Evolutionary conservation across 2,329 filamentous ascomycete genomes (phyloP).

Genomic region (Arthrobotrys sphaeroides): DNA sequence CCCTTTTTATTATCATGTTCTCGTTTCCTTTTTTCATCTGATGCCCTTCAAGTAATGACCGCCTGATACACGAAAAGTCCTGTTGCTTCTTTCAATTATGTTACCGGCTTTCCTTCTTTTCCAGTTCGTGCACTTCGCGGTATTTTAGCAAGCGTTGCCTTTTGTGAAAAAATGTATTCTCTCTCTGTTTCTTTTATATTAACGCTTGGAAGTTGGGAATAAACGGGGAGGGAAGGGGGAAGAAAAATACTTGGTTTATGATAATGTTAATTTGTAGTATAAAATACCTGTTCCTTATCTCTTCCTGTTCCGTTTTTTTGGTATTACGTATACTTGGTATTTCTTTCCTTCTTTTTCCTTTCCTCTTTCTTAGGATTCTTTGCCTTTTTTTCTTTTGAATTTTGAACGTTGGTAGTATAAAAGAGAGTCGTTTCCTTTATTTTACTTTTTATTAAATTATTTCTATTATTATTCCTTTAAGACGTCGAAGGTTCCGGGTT

Average conservation of each 20-base stretch:
- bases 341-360: neutral
- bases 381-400: neutral
- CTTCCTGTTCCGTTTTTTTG: no score
- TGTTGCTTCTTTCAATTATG: neutral
- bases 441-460: neutral
- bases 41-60: neutral
- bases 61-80: slow-evolving; percentile 17
- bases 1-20: neutral
- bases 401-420: neutral
- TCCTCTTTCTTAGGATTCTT: neutral
- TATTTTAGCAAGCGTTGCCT: slow-evolving; percentile 33
- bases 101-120: neutral
- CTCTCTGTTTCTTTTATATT: neutral
- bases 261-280: slow-evolving; percentile 42
- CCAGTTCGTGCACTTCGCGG: neutral
- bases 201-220: no score
- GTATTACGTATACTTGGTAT: no score
- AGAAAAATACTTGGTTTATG: neutral
- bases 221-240: neutral
- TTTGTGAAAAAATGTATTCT: neutral
- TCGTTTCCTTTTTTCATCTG: neutral
- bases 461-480: neutral
- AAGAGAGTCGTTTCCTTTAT: neutral
- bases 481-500: no score
- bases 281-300: no score